Evolutionary conservation across 805 yeast genomes (phyloP).

Genomic region (Wickerhamiella sorbophila): DNA sequence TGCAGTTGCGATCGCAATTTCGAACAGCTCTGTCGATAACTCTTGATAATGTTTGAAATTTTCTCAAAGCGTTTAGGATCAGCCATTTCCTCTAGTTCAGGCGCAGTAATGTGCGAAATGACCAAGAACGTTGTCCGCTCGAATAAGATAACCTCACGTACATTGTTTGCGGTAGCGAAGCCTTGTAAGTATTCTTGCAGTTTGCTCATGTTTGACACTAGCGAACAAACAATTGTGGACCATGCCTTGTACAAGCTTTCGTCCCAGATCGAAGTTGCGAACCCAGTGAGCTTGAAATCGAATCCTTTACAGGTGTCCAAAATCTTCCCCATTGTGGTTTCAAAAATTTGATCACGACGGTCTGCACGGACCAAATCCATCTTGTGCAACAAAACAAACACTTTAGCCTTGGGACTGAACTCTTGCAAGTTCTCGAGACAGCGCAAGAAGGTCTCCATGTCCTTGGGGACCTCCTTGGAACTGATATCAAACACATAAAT

Average conservation of each 20-base stretch:
- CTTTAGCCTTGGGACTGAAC: slow-evolving; percentile 79
- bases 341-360: slow-evolving; percentile 69
- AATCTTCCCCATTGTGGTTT: slow-evolving; percentile 69
- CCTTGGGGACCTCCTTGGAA: slow-evolving; percentile 79
- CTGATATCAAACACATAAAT: slow-evolving; percentile 96
- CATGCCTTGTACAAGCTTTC: slow-evolving; percentile 92
- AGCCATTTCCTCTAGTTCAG: slow-evolving; percentile 24
- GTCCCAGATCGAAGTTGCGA: slow-evolving; percentile 96
- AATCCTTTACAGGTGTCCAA: slow-evolving; percentile 59
- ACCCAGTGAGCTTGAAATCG: slow-evolving; percentile 61
- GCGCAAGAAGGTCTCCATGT: slow-evolving; percentile 78
- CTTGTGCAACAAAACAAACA: slow-evolving; percentile 83
- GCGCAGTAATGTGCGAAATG: slow-evolving; percentile 34
- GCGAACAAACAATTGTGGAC: slow-evolving; percentile 89
- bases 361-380: slow-evolving; percentile 90
- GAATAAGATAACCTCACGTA: slow-evolving; percentile 80
- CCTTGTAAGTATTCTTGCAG: slow-evolving; percentile 64
- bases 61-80: slow-evolving; percentile 93
- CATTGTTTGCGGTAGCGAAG: slow-evolving; percentile 60
- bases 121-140: slow-evolving; percentile 87
- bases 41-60: slow-evolving; percentile 83
- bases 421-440: slow-evolving; percentile 69
- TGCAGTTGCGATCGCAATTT: slow-evolving; percentile 76
- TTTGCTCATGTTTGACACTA: slow-evolving; percentile 78
- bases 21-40: slow-evolving; percentile 82